phyloP scores from a whole-genome alignment of 208 protist genomes.

The Acanthamoeba castellanii region DNA sequence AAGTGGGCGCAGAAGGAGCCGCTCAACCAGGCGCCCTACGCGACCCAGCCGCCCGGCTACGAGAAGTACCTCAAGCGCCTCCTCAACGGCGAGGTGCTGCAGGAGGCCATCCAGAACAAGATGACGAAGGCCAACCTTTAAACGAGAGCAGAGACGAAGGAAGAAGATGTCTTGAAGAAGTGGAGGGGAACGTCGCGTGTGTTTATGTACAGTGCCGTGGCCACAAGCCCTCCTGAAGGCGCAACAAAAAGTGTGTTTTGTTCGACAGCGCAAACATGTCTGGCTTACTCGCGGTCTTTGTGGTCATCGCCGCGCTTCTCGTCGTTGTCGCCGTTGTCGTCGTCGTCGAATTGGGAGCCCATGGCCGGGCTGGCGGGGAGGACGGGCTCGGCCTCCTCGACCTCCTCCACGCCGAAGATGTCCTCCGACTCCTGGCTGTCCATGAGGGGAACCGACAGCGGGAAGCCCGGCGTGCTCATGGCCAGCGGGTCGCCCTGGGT shows the following conservation, averaged over 20 bases:
- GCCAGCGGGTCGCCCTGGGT: not conserved
- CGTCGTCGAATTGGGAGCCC: not conserved
- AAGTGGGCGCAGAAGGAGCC: constrained; percentile 75
- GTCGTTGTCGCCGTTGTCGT: not conserved
- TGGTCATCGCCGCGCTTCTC: too few species aligned
- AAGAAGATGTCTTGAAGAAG: too few species aligned
- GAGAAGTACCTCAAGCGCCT: constrained; percentile 61
- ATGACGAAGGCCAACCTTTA: constrained; percentile 20
- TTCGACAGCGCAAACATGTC: too few species aligned
- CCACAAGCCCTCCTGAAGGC: too few species aligned
- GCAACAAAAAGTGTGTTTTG: too few species aligned
- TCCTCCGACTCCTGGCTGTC: constrained; percentile 19
- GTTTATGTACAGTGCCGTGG: too few species aligned
- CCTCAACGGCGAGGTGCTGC: constrained; percentile 35
- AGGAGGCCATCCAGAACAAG: constrained; percentile 52
- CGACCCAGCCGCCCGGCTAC: constrained; percentile 56
- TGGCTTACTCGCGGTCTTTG: too few species aligned
- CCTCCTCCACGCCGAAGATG: not conserved
- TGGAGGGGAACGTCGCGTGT: too few species aligned
- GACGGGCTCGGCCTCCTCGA: not conserved
- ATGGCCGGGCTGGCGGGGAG: not conserved
- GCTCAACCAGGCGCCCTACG: constrained; percentile 73
- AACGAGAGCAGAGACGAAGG: not conserved
- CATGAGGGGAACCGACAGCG: not conserved
- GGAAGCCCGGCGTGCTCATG: not conserved